phyloP scores from a whole-genome alignment of 495 filamentous ascomycete species.

The Aspergillus bertholletiae region DNA sequence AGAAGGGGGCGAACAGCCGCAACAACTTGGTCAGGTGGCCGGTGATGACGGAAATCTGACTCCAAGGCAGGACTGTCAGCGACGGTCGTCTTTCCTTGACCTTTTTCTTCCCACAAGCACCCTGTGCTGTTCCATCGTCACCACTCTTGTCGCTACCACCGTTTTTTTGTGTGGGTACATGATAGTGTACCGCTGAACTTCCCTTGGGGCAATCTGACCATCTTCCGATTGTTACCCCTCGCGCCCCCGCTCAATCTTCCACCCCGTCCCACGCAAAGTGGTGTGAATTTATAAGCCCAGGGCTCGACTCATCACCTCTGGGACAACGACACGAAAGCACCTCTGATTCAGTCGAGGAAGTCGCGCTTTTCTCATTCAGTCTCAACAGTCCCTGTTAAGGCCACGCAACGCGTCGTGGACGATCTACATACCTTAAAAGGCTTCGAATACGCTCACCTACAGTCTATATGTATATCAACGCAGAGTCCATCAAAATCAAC shows the following conservation, averaged over 20 bases:
- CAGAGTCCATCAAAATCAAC: conserved; percentile 5
- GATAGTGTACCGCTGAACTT: neutral
- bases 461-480: conserved; percentile 21
- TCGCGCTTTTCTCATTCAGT: neutral
- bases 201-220: conserved; percentile 1
- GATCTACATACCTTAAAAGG: neutral
- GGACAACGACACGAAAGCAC: neutral
- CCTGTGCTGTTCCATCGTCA: conserved; percentile 9
- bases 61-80: conserved; percentile 5
- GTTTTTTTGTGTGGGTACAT: neutral
- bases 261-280: conserved; percentile 17
- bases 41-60: conserved; percentile 26
- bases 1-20: conserved; percentile 2
- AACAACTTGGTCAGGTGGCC: conserved; percentile 8
- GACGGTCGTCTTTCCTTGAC: conserved; percentile 4
- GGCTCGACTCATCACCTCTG: conserved; percentile 3
- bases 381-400: neutral
- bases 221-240: conserved; percentile 10
- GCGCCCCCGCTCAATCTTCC: conserved; percentile 12
- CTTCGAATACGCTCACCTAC: neutral
- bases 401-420: conserved; percentile 11
- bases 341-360: neutral
- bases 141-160: neutral
- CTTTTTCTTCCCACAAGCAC: conserved; percentile 14
- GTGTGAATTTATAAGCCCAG: conserved; percentile 12